Conservation (phyloP, 352 stramenopile species). For the Globisporangium lucens region DNA sequence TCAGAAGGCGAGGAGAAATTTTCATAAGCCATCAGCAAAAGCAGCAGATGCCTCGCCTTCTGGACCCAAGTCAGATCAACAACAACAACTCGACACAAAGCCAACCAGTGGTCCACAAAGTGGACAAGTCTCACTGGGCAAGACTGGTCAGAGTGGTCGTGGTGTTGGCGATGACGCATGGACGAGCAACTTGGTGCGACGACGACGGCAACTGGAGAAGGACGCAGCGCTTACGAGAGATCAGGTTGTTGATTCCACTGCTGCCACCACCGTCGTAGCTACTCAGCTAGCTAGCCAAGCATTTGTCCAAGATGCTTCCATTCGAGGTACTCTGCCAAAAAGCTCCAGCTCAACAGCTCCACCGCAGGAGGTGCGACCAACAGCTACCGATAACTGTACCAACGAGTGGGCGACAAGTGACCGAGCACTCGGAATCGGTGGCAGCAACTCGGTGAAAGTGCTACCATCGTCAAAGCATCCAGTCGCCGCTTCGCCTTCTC, state of each 20-base stretch:
- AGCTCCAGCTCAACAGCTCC: not conserved
- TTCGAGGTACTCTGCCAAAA: not conserved
- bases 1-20: not conserved
- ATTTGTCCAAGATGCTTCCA: not conserved
- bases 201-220: slow-evolving; percentile 38
- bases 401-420: not conserved
- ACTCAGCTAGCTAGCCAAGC: not conserved
- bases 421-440: not conserved
- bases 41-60: not conserved
- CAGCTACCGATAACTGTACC: not conserved
- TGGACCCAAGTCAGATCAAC: not conserved
- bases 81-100: not conserved
- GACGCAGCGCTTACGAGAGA: slow-evolving; percentile 3
- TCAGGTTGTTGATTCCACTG: not conserved
- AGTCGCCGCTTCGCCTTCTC: not conserved
- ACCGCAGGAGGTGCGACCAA: not conserved
- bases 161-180: slow-evolving; percentile 5
- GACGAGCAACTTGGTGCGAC: slow-evolving; percentile 36
- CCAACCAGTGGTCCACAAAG: not conserved
- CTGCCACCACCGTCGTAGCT: not conserved
- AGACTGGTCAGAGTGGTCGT: not conserved
- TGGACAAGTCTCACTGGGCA: slow-evolving; percentile 1
- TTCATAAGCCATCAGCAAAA: not conserved
- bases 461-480: not conserved
- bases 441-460: no score